Conservation (phyloP, 192 early-diverging fungal genomes). For the Helicostylum pulchrum region DNA sequence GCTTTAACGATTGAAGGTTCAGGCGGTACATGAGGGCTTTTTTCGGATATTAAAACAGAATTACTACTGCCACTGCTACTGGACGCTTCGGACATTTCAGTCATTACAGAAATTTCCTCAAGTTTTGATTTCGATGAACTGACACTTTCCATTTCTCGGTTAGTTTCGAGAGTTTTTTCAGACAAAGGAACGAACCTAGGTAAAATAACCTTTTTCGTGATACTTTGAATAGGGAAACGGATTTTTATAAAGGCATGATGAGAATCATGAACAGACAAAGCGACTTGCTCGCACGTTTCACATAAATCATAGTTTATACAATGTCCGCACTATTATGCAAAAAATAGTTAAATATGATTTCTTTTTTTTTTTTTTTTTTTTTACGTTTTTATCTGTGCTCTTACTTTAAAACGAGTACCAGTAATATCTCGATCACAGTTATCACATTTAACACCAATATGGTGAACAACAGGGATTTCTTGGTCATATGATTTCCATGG, state of each 20-base stretch:
- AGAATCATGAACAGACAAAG: slow-evolving; percentile 31
- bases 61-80: neutral
- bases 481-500: neutral
- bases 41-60: neutral
- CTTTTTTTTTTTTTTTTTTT: no score
- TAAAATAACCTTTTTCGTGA: neutral
- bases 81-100: neutral
- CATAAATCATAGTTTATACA: slow-evolving; percentile 66
- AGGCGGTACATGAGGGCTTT: neutral
- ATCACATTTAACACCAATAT: slow-evolving; percentile 47
- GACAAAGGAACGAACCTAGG: neutral
- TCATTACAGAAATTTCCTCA: neutral
- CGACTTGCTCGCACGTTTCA: slow-evolving; percentile 48
- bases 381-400: no score
- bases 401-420: slow-evolving; percentile 53
- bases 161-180: neutral
- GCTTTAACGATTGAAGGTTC: neutral
- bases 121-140: neutral
- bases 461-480: slow-evolving; percentile 16
- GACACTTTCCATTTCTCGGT: neutral
- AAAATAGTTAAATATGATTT: no score
- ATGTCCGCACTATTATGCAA: slow-evolving; percentile 25
- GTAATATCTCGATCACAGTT: slow-evolving; percentile 39
- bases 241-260: slow-evolving; percentile 51
- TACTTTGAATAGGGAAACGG: slow-evolving; percentile 29